Conservation (phyloP, 371 early-diverging fungal genomes). For the Mucor lusitanicus region DNA sequence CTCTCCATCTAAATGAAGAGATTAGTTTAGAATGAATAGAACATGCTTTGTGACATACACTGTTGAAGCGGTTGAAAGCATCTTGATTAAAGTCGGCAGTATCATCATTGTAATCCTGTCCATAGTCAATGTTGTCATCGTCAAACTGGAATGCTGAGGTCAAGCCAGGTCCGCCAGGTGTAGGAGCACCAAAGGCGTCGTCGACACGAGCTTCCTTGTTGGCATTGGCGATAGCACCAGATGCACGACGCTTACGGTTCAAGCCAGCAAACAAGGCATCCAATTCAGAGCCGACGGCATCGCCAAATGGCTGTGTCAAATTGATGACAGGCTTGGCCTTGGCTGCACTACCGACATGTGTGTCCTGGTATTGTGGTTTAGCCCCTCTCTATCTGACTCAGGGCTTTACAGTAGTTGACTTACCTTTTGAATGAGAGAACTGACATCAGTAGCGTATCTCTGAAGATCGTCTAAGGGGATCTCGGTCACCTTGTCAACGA, state of each 20-base stretch:
- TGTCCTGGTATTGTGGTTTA: neutral
- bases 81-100: neutral
- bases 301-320: slow-evolving; percentile 11
- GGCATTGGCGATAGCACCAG: neutral
- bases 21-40: neutral
- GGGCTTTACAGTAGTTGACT: neutral
- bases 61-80: neutral
- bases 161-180: slow-evolving; percentile 6
- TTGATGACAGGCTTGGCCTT: slow-evolving; percentile 1
- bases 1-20: neutral
- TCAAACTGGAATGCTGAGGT: slow-evolving; percentile 21
- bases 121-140: slow-evolving; percentile 20
- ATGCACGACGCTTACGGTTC: slow-evolving; percentile 21
- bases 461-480: slow-evolving; percentile 60
- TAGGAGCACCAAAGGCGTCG: slow-evolving; percentile 8
- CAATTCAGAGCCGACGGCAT: slow-evolving; percentile 8
- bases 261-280: slow-evolving; percentile 15
- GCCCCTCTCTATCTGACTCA: neutral
- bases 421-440: slow-evolving; percentile 37
- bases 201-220: slow-evolving; percentile 10
- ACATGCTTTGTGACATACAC: neutral
- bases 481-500: slow-evolving; percentile 72
- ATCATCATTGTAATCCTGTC: neutral
- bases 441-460: slow-evolving; percentile 52
- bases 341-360: neutral